phyloP scores from a whole-genome alignment of 176 grass and related monocot species.

The Rhynchospora breviuscula region DNA sequence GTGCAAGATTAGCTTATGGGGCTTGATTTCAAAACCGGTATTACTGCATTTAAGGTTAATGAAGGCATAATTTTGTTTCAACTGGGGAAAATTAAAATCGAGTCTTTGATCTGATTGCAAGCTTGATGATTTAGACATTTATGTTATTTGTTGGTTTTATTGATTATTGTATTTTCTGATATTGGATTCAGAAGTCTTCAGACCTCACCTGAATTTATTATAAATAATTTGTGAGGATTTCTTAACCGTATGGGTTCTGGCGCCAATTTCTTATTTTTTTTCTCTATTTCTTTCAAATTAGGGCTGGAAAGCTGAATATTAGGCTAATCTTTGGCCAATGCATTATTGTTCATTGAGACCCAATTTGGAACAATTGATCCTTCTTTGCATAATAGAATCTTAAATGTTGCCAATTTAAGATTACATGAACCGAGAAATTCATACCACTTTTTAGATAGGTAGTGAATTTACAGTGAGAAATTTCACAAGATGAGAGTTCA shows the following conservation, averaged over 20 bases:
- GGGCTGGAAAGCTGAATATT: neutral
- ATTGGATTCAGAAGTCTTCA: neutral
- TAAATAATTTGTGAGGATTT: neutral
- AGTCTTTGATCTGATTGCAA: neutral
- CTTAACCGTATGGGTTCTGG: neutral
- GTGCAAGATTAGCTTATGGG: neutral
- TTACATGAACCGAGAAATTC: neutral
- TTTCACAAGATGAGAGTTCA: neutral
- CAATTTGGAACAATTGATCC: neutral
- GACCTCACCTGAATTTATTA: neutral
- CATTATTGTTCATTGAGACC: neutral
- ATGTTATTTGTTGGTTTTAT: neutral
- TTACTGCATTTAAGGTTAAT: neutral
- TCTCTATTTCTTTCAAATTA: too few species aligned
- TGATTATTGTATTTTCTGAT: neutral
- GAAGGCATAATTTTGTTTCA: neutral
- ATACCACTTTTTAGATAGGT: neutral
- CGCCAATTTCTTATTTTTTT: neutral
- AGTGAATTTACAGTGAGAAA: neutral
- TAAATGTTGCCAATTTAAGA: neutral
- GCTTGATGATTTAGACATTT: neutral
- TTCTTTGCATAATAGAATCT: neutral
- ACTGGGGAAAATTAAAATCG: neutral
- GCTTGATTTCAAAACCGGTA: neutral
- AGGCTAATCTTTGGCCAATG: neutral